These are phyloP conservation scores for Cardamine resedifolia DNA, from an alignment of 345 rosid genomes.

Conservation along the genomic window DNA sequence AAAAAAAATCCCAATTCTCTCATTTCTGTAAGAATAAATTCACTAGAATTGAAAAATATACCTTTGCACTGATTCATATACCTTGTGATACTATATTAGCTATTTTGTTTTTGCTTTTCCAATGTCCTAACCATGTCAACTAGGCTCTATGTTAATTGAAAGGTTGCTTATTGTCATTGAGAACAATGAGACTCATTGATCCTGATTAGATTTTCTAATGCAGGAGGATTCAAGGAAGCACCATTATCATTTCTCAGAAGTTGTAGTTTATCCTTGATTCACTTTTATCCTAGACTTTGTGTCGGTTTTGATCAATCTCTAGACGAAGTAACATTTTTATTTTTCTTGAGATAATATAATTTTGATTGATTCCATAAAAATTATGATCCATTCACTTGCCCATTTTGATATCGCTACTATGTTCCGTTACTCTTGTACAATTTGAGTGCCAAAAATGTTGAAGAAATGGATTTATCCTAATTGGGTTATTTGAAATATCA, in stretches of 20 bases:
- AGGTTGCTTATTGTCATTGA: background rate
- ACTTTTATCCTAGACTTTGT: constrained; percentile 21
- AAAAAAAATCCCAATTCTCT: background rate
- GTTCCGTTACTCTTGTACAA: background rate
- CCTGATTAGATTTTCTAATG: background rate
- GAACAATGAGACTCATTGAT: background rate
- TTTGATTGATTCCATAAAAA: background rate
- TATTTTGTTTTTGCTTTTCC: background rate
- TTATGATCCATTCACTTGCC: background rate
- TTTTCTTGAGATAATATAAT: constrained; percentile 3
- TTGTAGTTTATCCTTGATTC: constrained; percentile 19
- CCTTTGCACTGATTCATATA: background rate
- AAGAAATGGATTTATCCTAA: background rate
- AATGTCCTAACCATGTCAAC: background rate
- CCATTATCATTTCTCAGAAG: constrained; percentile 3
- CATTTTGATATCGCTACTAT: background rate
- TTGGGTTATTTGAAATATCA: background rate
- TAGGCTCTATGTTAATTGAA: background rate
- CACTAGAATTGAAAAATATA: background rate
- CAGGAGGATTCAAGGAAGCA: constrained; percentile 17
- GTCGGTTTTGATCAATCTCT: constrained; percentile 6
- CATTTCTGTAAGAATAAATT: background rate
- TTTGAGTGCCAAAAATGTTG: background rate
- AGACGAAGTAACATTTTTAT: constrained; percentile 8
- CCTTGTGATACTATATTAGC: background rate